Evolutionary conservation across 2,329 filamentous ascomycete genomes (phyloP).

Genomic region (Hymenoscyphus fructigenus): DNA sequence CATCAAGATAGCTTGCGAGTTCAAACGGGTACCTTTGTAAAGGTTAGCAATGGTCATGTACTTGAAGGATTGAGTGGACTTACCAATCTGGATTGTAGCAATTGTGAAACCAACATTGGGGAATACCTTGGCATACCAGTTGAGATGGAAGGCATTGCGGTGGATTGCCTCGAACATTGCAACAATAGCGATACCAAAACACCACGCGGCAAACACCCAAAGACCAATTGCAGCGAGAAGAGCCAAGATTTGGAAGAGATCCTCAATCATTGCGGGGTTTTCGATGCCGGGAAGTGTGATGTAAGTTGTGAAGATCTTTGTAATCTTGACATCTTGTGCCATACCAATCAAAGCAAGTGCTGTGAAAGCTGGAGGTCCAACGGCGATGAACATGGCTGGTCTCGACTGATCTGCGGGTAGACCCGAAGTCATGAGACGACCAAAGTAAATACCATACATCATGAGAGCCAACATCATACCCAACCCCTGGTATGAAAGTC

Average conservation of each 20-base stretch:
- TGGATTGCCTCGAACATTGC: constrained; percentile 40
- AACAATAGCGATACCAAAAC: constrained; percentile 45
- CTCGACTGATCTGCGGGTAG: constrained; percentile 63
- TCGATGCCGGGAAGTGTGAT: constrained; percentile 44
- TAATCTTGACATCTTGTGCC: constrained; percentile 33
- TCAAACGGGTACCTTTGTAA: constrained; percentile 49
- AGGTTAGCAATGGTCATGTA: constrained; percentile 50
- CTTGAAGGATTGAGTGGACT: background rate
- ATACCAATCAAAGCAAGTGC: constrained; percentile 70
- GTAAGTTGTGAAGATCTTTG: constrained; percentile 28
- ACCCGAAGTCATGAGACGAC: constrained; percentile 58
- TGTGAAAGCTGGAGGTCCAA: constrained; percentile 70
- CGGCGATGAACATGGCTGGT: constrained; percentile 71
- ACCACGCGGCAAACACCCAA: constrained; percentile 61
- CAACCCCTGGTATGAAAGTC: constrained; percentile 67
- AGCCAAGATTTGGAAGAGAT: constrained; percentile 36
- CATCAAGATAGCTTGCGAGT: constrained; percentile 45
- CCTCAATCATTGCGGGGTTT: constrained; percentile 40
- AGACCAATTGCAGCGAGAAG: constrained; percentile 53
- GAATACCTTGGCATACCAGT: constrained; percentile 64
- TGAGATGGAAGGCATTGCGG: constrained; percentile 55
- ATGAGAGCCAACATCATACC: constrained; percentile 65
- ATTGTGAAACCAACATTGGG: constrained; percentile 60
- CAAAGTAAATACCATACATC: constrained; percentile 73
- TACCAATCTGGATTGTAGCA: constrained; percentile 51